phyloP scores from a whole-genome alignment of 768 basidiomycete species.

The Leccinellum albellum region DNA sequence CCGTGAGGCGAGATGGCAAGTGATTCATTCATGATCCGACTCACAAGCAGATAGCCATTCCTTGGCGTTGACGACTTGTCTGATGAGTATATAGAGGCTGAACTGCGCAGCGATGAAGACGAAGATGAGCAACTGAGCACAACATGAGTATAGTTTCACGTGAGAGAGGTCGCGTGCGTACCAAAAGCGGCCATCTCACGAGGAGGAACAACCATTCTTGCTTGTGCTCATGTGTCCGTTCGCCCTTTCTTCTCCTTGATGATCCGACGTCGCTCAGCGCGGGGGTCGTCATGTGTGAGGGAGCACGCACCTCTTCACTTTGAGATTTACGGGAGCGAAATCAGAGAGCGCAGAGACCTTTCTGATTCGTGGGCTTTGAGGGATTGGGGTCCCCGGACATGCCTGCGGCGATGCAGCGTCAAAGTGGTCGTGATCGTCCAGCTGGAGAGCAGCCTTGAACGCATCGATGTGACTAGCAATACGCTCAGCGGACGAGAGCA shows the following conservation, averaged over 20 bases:
- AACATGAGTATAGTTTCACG: slow-evolving; percentile 4
- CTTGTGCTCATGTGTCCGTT: slow-evolving; percentile 36
- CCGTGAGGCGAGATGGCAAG: not conserved
- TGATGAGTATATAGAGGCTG: slow-evolving; percentile 77
- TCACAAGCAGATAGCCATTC: slow-evolving; percentile 90
- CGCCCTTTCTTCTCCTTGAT: slow-evolving; percentile 36
- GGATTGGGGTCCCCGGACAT: slow-evolving; percentile 20
- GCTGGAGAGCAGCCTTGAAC: slow-evolving; percentile 69
- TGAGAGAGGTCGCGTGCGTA: slow-evolving; percentile 32
- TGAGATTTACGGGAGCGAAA: slow-evolving; percentile 87
- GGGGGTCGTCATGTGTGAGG: not conserved
- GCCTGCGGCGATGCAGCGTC: slow-evolving; percentile 20
- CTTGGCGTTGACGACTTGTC: slow-evolving; percentile 91
- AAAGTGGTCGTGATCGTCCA: slow-evolving; percentile 45
- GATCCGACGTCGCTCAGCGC: slow-evolving; percentile 1
- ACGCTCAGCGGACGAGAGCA: not conserved
- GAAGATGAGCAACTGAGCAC: slow-evolving; percentile 72
- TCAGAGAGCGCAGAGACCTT: slow-evolving; percentile 84
- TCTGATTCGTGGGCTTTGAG: slow-evolving; percentile 50
- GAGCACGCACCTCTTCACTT: slow-evolving; percentile 59
- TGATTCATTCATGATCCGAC: slow-evolving; percentile 7
- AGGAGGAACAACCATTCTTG: slow-evolving; percentile 77
- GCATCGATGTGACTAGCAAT: slow-evolving; percentile 59
- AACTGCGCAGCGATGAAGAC: slow-evolving; percentile 82
- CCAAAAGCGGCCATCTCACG: slow-evolving; percentile 84